Evolutionary conservation across 2,329 filamentous ascomycete species (phyloP), one percentile per base, ranked within the genome.

Genomic region (Aspergillus novofumigatus): DNA sequence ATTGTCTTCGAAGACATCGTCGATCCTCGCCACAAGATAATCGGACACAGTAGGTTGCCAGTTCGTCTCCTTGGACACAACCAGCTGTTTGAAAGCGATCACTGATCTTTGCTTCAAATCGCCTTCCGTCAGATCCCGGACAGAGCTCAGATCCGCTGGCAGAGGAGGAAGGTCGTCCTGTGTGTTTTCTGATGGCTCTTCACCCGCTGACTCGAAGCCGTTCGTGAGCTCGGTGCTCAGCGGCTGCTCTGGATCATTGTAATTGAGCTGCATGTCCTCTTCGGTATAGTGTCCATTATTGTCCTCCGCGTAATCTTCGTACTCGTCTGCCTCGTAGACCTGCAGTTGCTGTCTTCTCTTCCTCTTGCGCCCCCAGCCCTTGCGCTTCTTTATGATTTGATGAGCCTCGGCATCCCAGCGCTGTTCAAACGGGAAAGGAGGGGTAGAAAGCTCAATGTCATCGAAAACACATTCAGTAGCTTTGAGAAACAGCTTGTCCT

Each of bases 361-460:
- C 25, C 70, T 65, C 60, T 71, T 75, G 58, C 69, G 74, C 35
- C 65, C 64, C 55, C 61, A 68, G 23, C 68, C 73, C 61, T 72
- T 75, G 57, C 63, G 70, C 60, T 71, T 70, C 56, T 67, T 73
- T 62, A 78, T 80, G 66, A 62, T 68, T 51, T 67, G 62, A 53
- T 83, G 81, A 66, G 92, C 89, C 59, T 91, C 87, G 3, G 84
- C 82, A 72, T 96, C 91, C 93, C 92, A 97, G 49, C 90, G 84
- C 72, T 97, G 92, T 17, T 89, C 80, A 71, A 97, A 97, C 0
- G 92, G 92, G 67, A 95, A 97, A 0, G 92, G 90, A 0, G 93
- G 92, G 35, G 90, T 83, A 53, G 83, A 89, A 49, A 96, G 78
- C 32, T 82, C 77, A 42, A 91, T 76, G 4, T 81, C 83, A 29